These are phyloP conservation scores for Sporothrix euskadiensis DNA, from an alignment of 2,329 filamentous ascomycete species.

Conservation along the genomic window DNA sequence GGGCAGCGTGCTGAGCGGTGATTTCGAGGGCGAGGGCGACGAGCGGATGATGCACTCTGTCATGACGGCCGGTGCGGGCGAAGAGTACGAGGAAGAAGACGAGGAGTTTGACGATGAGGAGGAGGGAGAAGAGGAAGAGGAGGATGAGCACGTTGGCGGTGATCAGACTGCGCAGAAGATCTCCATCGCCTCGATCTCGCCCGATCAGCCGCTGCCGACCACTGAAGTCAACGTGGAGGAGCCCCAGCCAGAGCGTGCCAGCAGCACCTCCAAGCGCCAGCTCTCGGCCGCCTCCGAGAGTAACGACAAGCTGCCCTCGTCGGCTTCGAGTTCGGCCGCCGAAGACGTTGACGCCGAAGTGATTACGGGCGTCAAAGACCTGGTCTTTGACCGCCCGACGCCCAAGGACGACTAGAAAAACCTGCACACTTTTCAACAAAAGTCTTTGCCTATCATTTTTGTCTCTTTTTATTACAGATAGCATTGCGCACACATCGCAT, in stretches of 20 bases:
- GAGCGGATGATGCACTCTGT: constrained; percentile 46
- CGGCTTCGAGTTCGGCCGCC: constrained; percentile 35
- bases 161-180: background rate
- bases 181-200: constrained; percentile 11
- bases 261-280: background rate
- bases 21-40: constrained; percentile 49
- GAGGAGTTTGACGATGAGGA: constrained; percentile 45
- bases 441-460: background rate
- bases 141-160: constrained; percentile 19
- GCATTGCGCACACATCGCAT: background rate
- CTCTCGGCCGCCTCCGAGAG: background rate
- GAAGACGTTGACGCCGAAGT: constrained; percentile 57
- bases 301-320: background rate
- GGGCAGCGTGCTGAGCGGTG: constrained; percentile 46
- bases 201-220: constrained; percentile 16
- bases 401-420: background rate
- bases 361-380: constrained; percentile 60
- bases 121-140: constrained; percentile 46
- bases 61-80: constrained; percentile 43
- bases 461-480: background rate
- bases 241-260: constrained; percentile 1
- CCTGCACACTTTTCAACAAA: background rate
- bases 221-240: background rate
- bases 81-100: constrained; percentile 40
- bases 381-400: constrained; percentile 45